These are phyloP conservation scores for Blastobotrys indianensis DNA, from an alignment of 1,139 yeast species.

Conservation along the genomic window DNA sequence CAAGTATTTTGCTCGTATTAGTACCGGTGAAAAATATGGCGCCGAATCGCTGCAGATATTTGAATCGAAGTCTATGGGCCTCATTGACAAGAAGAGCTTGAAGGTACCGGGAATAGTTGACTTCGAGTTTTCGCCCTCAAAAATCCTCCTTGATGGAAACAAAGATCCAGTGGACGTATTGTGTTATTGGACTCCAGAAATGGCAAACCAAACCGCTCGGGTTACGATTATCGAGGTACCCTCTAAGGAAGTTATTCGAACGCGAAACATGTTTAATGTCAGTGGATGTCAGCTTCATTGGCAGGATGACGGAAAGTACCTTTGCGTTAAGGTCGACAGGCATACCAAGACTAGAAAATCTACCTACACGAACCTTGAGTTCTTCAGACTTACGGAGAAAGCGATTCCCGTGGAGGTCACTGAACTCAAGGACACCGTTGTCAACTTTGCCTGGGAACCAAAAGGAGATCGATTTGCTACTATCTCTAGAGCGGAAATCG, in stretches of 20 bases:
- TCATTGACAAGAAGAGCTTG: conserved; percentile 79
- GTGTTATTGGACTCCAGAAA: conserved; percentile 97
- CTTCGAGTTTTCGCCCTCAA: conserved; percentile 94
- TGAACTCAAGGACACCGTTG: conserved; percentile 84
- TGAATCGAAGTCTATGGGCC: conserved; percentile 62
- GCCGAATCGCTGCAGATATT: conserved; percentile 72
- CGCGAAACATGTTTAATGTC: conserved; percentile 91
- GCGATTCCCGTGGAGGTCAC: conserved; percentile 93
- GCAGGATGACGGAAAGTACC: conserved; percentile 81
- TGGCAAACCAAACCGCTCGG: conserved; percentile 87
- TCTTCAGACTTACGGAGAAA: conserved; percentile 80
- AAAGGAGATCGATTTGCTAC: conserved; percentile 78
- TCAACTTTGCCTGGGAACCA: conserved; percentile 96
- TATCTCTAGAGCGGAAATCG: conserved; percentile 47
- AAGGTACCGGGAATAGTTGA: conserved; percentile 83
- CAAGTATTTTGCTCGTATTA: conserved; percentile 90
- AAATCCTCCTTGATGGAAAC: conserved; percentile 56
- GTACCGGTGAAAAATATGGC: conserved; percentile 49
- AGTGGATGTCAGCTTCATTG: conserved; percentile 88
- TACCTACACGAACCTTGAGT: conserved; percentile 84
- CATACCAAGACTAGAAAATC: conserved; percentile 95
- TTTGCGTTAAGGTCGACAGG: conserved; percentile 95
- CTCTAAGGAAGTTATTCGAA: conserved; percentile 73
- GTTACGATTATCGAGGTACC: conserved; percentile 90
- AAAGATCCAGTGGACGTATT: conserved; percentile 38